Conservation (phyloP, 306 rosid genomes). For the Ormosia semicastrata region DNA sequence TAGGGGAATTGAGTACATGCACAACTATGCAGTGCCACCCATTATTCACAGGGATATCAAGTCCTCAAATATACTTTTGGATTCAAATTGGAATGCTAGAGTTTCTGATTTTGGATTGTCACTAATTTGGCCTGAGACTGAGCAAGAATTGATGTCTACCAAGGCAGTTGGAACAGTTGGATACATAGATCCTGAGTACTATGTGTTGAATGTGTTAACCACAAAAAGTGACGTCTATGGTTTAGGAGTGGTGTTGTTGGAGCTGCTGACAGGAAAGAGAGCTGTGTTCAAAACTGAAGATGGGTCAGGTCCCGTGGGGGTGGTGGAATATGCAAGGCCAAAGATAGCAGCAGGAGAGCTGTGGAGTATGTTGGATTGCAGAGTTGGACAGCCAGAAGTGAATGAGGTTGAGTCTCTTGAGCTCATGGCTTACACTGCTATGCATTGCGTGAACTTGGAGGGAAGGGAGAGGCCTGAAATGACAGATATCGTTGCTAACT, state of each 20-base stretch:
- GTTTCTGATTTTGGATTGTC: constrained; percentile 56
- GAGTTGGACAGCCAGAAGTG: constrained; percentile 47
- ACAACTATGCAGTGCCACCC: constrained; percentile 49
- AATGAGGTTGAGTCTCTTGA: constrained; percentile 43
- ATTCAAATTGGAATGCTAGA: constrained; percentile 50
- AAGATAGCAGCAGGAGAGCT: constrained; percentile 41
- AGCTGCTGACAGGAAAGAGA: constrained; percentile 50
- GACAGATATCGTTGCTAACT: constrained; percentile 45
- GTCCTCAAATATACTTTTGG: constrained; percentile 47
- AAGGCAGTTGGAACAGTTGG: constrained; percentile 52
- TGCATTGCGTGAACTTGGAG: constrained; percentile 50
- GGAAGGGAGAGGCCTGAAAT: constrained; percentile 45
- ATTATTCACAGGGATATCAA: constrained; percentile 51
- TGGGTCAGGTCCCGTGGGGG: constrained; percentile 21
- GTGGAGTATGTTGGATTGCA: constrained; percentile 41
- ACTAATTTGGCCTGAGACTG: constrained; percentile 17
- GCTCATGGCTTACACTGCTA: constrained; percentile 45
- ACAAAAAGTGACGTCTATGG: constrained; percentile 55
- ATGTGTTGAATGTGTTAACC: constrained; percentile 41
- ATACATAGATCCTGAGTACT: constrained; percentile 57
- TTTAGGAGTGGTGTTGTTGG: constrained; percentile 50
- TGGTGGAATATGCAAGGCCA: constrained; percentile 40
- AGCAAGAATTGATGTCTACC: constrained; percentile 10
- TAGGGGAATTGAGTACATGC: constrained; percentile 50
- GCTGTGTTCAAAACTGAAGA: constrained; percentile 40